Evolutionary conservation across 2,329 filamentous ascomycete species (phyloP), one percentile per base, ranked within the genome.

Genomic region (Blumeria graminis): DNA sequence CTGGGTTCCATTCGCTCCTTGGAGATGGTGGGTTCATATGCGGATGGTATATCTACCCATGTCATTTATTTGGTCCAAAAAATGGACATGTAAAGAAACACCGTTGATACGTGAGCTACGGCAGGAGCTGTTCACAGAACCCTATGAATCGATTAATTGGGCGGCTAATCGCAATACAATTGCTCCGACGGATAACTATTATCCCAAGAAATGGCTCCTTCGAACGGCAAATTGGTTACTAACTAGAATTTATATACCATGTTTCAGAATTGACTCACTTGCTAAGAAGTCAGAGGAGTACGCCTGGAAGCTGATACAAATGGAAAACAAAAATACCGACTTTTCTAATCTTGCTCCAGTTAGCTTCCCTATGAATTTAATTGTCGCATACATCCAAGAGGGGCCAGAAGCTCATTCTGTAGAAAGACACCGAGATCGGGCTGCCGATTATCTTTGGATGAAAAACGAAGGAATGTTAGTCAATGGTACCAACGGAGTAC

Each of bases 11-110:
- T 76, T 94, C 65, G 81, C 87, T 5, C 90, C 90, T 0, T 94
- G 88, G 87, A 75, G 87, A 61, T 95, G 90, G 89, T 95, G 89
- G 90, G 86, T 96, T 64, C 92, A 98, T 64, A 95, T 95, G 69
- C 86, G 92, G n/a, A 81, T 85, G 69, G 89, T 98, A n/a, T 94
- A 90, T 64, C 68, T 94, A 53, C 84, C 89, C 5, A 95, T 96
- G 87, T 81, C 84, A 0, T 95, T 84, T 65, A 69, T 96, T 45
- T 94, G 84, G 72, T 94, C 88, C 0, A 87, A 84, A 71, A 75
- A 75, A 60, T 95, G 86, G 80, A 76, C 75, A 33, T 84, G 83
- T 61, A 84, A 86, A 14, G 75, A 84, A 62, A 90, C 85, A 43
- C 77, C 83, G 3, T 67, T 94, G 1, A 85, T 84, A 55, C 76